phyloP scores from a whole-genome alignment of 768 basidiomycete species.

The Tubosaeta brunneosetosa region DNA sequence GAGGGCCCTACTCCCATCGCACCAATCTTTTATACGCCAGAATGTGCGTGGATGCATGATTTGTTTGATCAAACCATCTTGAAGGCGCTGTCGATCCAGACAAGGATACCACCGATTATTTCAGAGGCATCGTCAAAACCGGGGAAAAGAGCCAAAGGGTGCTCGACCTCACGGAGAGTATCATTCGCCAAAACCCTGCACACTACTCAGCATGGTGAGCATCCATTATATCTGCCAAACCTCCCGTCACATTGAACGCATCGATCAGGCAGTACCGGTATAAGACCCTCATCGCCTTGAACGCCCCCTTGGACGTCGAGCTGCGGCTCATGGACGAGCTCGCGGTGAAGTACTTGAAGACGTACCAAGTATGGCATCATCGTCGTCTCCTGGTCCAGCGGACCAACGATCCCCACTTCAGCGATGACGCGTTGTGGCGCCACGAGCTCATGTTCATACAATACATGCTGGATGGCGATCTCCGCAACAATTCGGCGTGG shows the following conservation, averaged over 20 bases:
- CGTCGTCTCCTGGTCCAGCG: slow-evolving; percentile 68
- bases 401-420: slow-evolving; percentile 63
- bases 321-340: slow-evolving; percentile 83
- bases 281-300: slow-evolving; percentile 69
- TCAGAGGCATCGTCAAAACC: slow-evolving; percentile 74
- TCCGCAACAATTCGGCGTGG: slow-evolving; percentile 98
- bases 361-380: slow-evolving; percentile 98
- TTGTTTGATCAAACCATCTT: slow-evolving; percentile 4
- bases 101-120: slow-evolving; percentile 89
- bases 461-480: slow-evolving; percentile 62
- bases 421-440: slow-evolving; percentile 63
- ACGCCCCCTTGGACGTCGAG: slow-evolving; percentile 69
- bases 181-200: slow-evolving; percentile 90
- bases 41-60: slow-evolving; percentile 57
- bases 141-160: slow-evolving; percentile 80
- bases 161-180: slow-evolving; percentile 79
- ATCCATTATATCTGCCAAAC: neutral
- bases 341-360: slow-evolving; percentile 81
- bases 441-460: slow-evolving; percentile 73
- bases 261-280: slow-evolving; percentile 87
- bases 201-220: slow-evolving; percentile 95
- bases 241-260: slow-evolving; percentile 1
- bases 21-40: slow-evolving; percentile 84
- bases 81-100: slow-evolving; percentile 45
- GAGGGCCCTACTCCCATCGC: slow-evolving; percentile 77